Evolutionary conservation across 2,329 filamentous ascomycete species (phyloP).

Genomic region (Cladophialophora psammophila): DNA sequence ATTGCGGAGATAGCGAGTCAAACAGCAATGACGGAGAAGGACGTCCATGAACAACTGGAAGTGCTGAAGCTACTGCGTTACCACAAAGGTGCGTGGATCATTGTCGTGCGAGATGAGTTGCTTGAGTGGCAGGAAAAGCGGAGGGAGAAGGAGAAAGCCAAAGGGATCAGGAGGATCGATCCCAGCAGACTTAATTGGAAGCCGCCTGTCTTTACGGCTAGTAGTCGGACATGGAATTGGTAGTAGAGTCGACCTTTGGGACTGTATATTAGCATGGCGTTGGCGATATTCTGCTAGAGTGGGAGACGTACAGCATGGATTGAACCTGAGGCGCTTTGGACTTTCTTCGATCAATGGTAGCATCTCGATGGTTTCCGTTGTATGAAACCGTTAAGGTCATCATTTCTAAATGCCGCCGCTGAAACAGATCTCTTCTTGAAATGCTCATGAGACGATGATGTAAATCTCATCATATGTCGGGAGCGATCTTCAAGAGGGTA

Average conservation of each 20-base stretch:
- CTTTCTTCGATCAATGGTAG: background rate
- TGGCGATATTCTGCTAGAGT: constrained; percentile 7
- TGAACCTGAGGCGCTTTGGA: constrained; percentile 3
- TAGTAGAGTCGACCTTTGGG: constrained; percentile 48
- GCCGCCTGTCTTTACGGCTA: constrained; percentile 90
- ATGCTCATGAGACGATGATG: background rate
- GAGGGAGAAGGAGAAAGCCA: constrained; percentile 79
- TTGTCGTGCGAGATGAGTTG: constrained; percentile 86
- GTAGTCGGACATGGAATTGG: constrained; percentile 94
- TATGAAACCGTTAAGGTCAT: background rate
- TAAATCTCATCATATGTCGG: background rate
- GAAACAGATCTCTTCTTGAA: background rate
- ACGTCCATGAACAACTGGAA: constrained; percentile 93
- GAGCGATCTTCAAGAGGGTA: constrained; percentile 23
- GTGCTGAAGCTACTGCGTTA: constrained; percentile 95
- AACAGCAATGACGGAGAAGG: constrained; percentile 95
- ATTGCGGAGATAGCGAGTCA: constrained; percentile 82
- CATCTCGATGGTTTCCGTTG: background rate
- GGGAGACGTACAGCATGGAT: constrained; percentile 15
- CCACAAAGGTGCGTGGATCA: constrained; percentile 95
- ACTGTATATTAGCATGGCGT: constrained; percentile 22
- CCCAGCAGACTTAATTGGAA: constrained; percentile 88
- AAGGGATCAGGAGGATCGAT: constrained; percentile 77
- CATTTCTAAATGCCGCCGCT: background rate
- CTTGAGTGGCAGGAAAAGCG: constrained; percentile 73